A percentile compares a stretch with the other conserved stretches of the same genome.
These are phyloP conservation scores for Saccharomyces pastorianus DNA, from an alignment of 1,139 yeast species.

Conservation along the genomic window DNA sequence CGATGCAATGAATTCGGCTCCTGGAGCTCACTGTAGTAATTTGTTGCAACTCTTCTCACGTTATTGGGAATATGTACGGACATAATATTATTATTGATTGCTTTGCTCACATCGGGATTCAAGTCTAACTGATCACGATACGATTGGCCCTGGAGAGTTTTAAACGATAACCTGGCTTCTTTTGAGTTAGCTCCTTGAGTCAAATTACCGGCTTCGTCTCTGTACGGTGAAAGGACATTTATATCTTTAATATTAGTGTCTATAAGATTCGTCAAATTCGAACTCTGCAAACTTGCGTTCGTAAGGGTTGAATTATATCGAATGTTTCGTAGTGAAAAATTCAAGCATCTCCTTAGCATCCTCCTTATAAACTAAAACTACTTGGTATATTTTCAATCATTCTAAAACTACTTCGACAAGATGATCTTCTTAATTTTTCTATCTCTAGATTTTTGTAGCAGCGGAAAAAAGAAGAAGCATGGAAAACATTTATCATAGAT, in stretches of 20 bases:
- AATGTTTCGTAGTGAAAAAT: neutral
- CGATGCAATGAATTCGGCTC: conserved; percentile 43
- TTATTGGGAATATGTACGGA: conserved; percentile 47
- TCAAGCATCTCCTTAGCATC: neutral
- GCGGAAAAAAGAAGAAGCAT: neutral
- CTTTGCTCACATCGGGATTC: conserved; percentile 46
- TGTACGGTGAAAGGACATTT: conserved; percentile 23
- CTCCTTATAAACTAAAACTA: neutral
- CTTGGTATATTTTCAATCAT: neutral
- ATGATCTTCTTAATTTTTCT: neutral
- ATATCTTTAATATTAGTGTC: conserved; percentile 25
- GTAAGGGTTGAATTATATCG: neutral
- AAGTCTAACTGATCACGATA: conserved; percentile 34
- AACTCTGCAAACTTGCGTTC: neutral
- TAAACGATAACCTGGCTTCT: conserved; percentile 28
- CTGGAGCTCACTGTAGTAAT: conserved; percentile 42
- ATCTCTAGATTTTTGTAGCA: neutral
- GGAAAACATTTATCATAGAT: neutral
- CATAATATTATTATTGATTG: conserved; percentile 53
- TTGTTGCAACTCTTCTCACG: conserved; percentile 49
- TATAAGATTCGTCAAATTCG: neutral
- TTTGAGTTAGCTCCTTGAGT: conserved; percentile 26
- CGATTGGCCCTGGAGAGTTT: conserved; percentile 32
- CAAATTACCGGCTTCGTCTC: conserved; percentile 23
- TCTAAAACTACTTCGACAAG: too few relatives aligned